These are phyloP conservation scores for Pyrenophora graminea DNA, from an alignment of 2,329 filamentous ascomycete genomes.

Conservation along the genomic window DNA sequence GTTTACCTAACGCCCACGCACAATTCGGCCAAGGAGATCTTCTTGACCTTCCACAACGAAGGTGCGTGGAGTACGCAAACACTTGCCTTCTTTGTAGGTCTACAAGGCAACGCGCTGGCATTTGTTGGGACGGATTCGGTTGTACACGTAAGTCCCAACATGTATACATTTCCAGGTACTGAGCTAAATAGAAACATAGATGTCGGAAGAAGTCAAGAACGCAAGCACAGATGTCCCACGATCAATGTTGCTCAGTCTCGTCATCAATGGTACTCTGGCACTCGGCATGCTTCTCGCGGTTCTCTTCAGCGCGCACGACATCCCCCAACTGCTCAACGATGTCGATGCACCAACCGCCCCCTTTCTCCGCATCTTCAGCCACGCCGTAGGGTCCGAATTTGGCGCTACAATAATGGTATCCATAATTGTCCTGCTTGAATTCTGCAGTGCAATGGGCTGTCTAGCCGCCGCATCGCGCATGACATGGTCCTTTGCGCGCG, in stretches of 20 bases:
- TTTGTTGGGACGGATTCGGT: constrained; percentile 46
- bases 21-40: constrained; percentile 47
- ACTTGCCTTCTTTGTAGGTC: constrained; percentile 52
- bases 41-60: constrained; percentile 54
- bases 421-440: constrained; percentile 47
- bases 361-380: constrained; percentile 57
- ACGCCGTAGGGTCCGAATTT: constrained; percentile 35
- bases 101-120: constrained; percentile 46
- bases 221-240: constrained; percentile 45
- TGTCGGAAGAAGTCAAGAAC: constrained; percentile 47
- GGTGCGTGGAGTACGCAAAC: constrained; percentile 52
- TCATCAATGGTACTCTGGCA: constrained; percentile 49
- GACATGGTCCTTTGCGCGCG: constrained; percentile 52
- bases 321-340: constrained; percentile 24
- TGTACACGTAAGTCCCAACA: constrained; percentile 39
- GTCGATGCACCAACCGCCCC: constrained; percentile 35
- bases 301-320: constrained; percentile 46
- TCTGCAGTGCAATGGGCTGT: constrained; percentile 49
- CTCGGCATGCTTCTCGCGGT: constrained; percentile 50
- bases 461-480: constrained; percentile 50
- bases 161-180: too few species aligned
- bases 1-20: constrained; percentile 46
- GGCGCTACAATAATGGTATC: constrained; percentile 56
- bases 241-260: constrained; percentile 50
- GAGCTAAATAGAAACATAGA: constrained; percentile 26